phyloP scores from a whole-genome alignment of 306 rosid species.

The Ormosia semicastrata region DNA sequence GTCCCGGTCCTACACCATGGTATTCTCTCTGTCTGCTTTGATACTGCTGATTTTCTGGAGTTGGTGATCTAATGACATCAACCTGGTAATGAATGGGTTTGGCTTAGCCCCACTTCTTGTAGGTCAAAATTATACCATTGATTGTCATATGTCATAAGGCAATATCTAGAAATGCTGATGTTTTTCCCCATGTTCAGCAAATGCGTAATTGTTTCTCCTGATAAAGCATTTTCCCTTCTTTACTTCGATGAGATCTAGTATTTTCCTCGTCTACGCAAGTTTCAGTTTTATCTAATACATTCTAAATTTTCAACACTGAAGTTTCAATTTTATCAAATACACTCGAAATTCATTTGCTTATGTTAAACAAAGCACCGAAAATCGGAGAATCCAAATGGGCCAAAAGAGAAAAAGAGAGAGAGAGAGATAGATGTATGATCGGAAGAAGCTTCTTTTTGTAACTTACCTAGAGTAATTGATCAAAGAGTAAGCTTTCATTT shows the following conservation, averaged over 20 bases:
- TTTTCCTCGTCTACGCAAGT: not conserved
- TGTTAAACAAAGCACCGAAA: not conserved
- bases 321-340: not conserved
- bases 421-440: not conserved
- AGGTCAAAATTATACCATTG: constrained; percentile 30
- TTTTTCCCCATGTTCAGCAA: constrained; percentile 28
- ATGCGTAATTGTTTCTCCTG: constrained; percentile 37
- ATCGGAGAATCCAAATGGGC: not conserved
- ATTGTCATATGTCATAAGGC: constrained; percentile 33
- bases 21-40: constrained; percentile 42
- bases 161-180: constrained; percentile 35
- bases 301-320: not conserved
- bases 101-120: constrained; percentile 14
- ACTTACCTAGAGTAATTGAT: too few relatives aligned
- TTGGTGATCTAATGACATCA: constrained; percentile 12
- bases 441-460: not conserved
- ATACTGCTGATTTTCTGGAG: constrained; percentile 53
- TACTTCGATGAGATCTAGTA: not conserved
- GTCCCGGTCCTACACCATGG: constrained; percentile 41
- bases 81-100: constrained; percentile 1
- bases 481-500: too few relatives aligned
- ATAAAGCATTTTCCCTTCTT: constrained; percentile 5
- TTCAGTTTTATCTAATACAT: constrained; percentile 9
- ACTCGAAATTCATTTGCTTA: too few relatives aligned
- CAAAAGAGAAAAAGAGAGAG: not conserved